Evolutionary conservation across 2,329 filamentous ascomycete species (phyloP), one percentile per base, ranked within the genome.

Genomic region (Colletotrichum cereale): DNA sequence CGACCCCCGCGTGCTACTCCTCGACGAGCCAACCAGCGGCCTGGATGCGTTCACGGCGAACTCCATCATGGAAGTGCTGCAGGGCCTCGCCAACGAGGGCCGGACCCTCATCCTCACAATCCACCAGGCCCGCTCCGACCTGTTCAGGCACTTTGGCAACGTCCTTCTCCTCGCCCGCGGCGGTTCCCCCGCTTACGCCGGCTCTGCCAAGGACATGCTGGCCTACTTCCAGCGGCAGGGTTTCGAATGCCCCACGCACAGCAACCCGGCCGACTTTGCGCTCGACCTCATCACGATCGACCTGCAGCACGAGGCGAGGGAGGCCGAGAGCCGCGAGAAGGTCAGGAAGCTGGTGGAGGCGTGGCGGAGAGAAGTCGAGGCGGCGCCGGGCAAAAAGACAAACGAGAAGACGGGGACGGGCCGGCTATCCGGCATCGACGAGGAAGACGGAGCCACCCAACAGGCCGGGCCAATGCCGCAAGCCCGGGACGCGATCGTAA

Each of bases 191-290:
- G 90, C 91, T 0, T 95, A 93, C 75, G 87, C 91, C 1, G 93
- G 92, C 0, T 82, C 86, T 2, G 90, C 89, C 0, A 80, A 78
- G 6, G 82, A 87, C 1, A 93, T 95, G 91, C 82, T 94, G 0
- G 78, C 83, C 0, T 90, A 94, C 77, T 92, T 95, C 71, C 80
- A 82, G 0, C 78, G 77, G 0, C 82, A 90, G 26, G 91, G 91
- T 0, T 88, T 89, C 73, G 82, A 88, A 16, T 95, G 92, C 76
- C 91, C 92, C 0, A 83, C 85, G 18, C 89, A 92, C 69, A 92
- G 91, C 0, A 95, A 95, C 73, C 92, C 93, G 0, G 92, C 93
- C 0, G 93, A 95, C 78, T 95, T 93, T 78, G 92, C 91, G 0
- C 85, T 95, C 10, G 92, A 95, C 75, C 85, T 94, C 61, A 93